Conservation (phyloP, 2,329 filamentous ascomycete species). For the Phialophora tarda region DNA sequence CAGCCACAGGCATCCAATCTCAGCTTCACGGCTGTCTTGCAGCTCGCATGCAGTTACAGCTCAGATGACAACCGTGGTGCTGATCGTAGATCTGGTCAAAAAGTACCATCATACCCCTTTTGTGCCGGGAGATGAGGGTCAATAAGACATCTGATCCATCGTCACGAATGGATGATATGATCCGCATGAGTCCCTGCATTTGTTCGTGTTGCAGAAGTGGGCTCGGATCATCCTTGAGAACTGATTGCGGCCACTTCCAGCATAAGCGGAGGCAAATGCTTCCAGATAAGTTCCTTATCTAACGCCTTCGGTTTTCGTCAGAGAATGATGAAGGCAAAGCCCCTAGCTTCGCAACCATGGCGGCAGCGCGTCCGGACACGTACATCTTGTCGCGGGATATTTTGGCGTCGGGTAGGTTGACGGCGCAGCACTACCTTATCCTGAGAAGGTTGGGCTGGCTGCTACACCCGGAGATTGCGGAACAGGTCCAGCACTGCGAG, state of each 20-base stretch:
- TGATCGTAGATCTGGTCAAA: neutral
- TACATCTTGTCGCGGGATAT: slow-evolving; percentile 7
- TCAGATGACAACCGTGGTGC: neutral
- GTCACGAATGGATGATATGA: neutral
- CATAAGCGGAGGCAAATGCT: neutral
- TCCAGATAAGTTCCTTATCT: neutral
- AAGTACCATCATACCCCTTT: neutral
- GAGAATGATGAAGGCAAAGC: neutral
- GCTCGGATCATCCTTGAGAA: neutral
- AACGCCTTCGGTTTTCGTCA: neutral
- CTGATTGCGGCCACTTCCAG: neutral
- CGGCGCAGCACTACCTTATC: slow-evolving; percentile 16
- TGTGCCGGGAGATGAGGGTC: neutral
- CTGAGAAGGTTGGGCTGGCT: slow-evolving; percentile 14
- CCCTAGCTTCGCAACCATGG: neutral
- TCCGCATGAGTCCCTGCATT: neutral
- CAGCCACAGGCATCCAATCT: neutral
- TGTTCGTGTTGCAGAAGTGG: neutral
- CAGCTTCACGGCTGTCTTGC: neutral
- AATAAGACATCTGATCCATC: neutral
- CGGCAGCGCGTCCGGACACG: neutral
- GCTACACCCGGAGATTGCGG: slow-evolving; percentile 15
- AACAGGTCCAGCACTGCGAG: neutral
- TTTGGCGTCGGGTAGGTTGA: slow-evolving; percentile 11
- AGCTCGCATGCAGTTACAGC: neutral